Evolutionary conservation across 352 stramenopile genomes (phyloP), one percentile per base, ranked within the genome.

Genomic region (Pythium phragmitis): DNA sequence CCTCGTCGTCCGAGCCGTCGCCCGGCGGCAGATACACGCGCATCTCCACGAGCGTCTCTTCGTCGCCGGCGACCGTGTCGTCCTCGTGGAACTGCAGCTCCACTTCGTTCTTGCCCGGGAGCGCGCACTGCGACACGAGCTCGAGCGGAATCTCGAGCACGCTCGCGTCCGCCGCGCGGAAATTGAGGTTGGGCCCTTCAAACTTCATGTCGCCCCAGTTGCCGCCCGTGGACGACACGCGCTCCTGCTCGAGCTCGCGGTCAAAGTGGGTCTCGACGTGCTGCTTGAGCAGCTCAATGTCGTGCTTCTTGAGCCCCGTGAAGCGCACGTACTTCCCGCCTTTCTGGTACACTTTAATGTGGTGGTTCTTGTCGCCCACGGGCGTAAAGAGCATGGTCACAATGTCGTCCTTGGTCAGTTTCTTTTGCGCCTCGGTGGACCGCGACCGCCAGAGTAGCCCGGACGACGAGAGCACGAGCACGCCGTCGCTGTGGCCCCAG

Each of bases 61-160:
- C 86, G 70, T 85, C 96, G 11, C 92, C 91, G 48, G 98, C 95
- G n/a, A 98, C 92, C 17, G 94, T 98, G 73, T 99, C 97, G 59
- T 96, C 96, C 76, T 99, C 97, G 70, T 98, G 87, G 74, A 99
- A 99, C 80, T 99, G 98, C 54, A 99, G 76, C 76, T 99, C 96
- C 50, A 99, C 97, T 71, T 99, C 97, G 75, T 99, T 99, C 58
- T 96, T 98, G 51, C 93, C 96, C 0, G 97, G 97, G 57, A 99
- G 70, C 7, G 98, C 97, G 52, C 82, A 96, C 72, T 89, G 84
- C 19, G 84, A 90, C 43, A 95, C 86, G 57, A 89, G 78, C 52
- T 92, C 76, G 0, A 92, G 68, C 28, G 81, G 79, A 45, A 95
- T 73, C 53, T 94, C 85, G 58, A 94, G 82, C 34, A 94, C 74